These are phyloP conservation scores for Amesomyces nigricolor DNA, from an alignment of 2,329 filamentous ascomycete species.

Conservation along the genomic window DNA sequence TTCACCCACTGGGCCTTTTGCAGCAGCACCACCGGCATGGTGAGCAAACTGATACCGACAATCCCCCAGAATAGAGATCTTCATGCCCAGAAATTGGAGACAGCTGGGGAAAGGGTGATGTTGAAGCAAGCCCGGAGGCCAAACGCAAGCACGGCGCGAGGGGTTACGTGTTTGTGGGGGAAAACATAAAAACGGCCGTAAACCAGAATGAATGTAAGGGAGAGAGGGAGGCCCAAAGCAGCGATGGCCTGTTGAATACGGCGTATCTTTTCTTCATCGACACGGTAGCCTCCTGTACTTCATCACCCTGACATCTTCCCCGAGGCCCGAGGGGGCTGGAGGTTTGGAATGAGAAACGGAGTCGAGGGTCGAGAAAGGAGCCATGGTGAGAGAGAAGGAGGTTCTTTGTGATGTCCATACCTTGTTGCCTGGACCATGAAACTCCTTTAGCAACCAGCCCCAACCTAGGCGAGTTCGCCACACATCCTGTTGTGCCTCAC, in stretches of 20 bases:
- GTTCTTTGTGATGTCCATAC: not conserved
- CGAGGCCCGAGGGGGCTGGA: not conserved
- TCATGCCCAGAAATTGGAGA: not conserved
- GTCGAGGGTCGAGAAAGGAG: not conserved
- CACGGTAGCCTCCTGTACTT: no score
- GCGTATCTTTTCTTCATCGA: no score
- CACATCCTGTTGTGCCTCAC: conserved; percentile 4
- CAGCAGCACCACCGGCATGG: not conserved
- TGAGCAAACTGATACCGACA: not conserved
- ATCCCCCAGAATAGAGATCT: not conserved
- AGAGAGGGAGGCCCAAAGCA: no score
- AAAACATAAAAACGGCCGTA: no score
- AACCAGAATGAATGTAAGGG: no score
- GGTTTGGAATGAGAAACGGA: not conserved
- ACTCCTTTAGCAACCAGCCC: not conserved
- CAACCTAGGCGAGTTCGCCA: not conserved
- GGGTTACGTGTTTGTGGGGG: no score
- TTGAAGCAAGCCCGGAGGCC: no score
- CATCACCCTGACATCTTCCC: not conserved
- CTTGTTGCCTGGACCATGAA: not conserved
- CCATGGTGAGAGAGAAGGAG: not conserved
- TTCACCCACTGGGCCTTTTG: not conserved
- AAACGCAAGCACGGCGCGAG: no score
- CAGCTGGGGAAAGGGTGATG: not conserved
- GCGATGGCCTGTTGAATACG: no score